Base-by-base conservation (phyloP, 2,329 filamentous ascomycete species). In the Scedosporium apiospermum region DNA sequence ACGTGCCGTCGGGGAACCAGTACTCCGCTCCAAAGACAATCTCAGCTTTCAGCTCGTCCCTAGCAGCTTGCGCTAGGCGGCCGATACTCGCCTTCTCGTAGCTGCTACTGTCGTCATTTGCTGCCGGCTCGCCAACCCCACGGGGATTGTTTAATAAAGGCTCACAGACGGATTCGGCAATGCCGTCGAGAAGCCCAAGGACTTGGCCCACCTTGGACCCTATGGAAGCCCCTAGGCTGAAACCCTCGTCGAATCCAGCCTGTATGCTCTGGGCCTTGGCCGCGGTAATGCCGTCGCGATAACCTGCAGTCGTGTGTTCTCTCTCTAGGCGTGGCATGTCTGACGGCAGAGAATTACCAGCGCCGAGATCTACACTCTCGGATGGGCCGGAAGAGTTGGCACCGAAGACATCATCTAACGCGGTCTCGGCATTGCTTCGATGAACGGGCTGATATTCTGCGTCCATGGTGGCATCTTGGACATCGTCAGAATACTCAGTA, bases 171-270 rank as follows among this genome's bases (percentile, higher is more conserved):
- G 68, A 63, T 14, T 76, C 75, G 0, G 78, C 74, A 21, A 96
- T 75, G 0, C 89, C 91, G 69, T 96, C 90, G 5, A 97, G 71
- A 3, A 90, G 76, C 0, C 95, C 95, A 3, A 96, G 73, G 12
- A 96, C 76, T 66, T 85, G 86, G 0, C 95, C 95, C 0, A 87
- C 88, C 30, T 82, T 81, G 66, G 89, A 73, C 0, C 93, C 95
- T 34, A 98, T 77, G 60, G 88, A 86, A 0, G 91, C 93, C 12
- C 95, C 95, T 0, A 98, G 80, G 14, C 86, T 81, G 72, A 92
- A 98, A 0, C 93, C 93, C 66, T 93, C 90, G 72, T 99, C 95
- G 71, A 99, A 98, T 0, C 93, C 93, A 14, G 81, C 80, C 75
- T 99, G 95, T 27, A 97, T 85, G 69, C 86, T 88, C 58, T 81